Evolutionary conservation across 2,329 filamentous ascomycete species (phyloP), one percentile per base, ranked within the genome.

Genomic region (Grosmannia clavigera): DNA sequence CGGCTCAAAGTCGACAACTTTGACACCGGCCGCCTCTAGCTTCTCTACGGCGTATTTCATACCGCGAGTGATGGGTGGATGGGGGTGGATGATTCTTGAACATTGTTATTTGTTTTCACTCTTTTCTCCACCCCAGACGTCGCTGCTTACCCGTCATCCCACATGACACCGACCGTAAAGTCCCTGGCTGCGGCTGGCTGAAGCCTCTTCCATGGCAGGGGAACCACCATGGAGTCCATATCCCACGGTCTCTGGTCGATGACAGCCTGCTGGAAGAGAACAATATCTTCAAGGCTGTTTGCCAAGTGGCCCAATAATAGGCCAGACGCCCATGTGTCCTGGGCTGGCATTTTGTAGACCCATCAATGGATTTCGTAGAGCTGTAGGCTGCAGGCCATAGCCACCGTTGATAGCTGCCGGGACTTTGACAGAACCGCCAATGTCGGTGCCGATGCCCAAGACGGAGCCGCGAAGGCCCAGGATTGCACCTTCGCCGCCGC

Each of bases 261-360:
- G 1, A 88, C 67, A 0, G 78, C 72, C 65, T 81, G 78, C 2
- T 82, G 75, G 1, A 58, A 60, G 2, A 88, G 69, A 38, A 76
- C 77, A 14, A 88, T 65, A 0, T 78, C 79, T 1, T 76, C 74
- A 1, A 80, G 70, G 1, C 79, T 82, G 1, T 79, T 80, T 0
- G 80, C 80, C 19, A 90, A 90, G 68, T 0, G 85, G 83, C 0
- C 87, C 86, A 5, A 87, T 77, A 0, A 87, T 81, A 0, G 82
- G 85, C 12, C 27, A 35, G 38, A 58, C 5, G 19, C 10, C 10
- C 19, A 50, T 40, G 19, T 35, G 35, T 12, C 59, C 55, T 1
- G 10, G 22, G 14, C 12, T 52, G 3, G 40, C 29, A 14, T 12
- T 14, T 7, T 9, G 2, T 82, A 72, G 38, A 85, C 76, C 0